Percentiles rank a stretch among this genome's conserved stretches.
Conservation (phyloP, 192 early-diverging fungal species). For the Gaertneriomyces semiglobifer region DNA sequence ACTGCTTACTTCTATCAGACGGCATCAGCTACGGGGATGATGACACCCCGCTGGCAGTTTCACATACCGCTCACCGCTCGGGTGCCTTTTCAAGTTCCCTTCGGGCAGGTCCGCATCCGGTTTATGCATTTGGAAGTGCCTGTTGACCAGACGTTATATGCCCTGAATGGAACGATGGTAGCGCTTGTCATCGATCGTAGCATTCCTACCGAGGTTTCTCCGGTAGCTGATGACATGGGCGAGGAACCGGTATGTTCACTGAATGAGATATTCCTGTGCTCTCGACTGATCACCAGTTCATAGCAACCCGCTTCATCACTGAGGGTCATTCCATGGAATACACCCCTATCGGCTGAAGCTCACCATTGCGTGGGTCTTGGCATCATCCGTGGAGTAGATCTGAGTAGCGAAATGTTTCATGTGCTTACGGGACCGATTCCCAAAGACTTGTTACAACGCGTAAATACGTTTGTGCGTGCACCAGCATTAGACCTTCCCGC, state of each 20-base stretch:
- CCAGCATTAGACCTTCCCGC: constrained; percentile 32
- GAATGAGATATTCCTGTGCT: too few relatives aligned
- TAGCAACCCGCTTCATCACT: constrained; percentile 9
- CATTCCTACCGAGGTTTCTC: too few relatives aligned
- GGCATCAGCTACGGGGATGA: neutral
- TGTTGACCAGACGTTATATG: constrained; percentile 71
- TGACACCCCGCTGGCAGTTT: constrained; percentile 32
- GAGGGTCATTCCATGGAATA: constrained; percentile 31
- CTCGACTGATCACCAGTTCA: too few relatives aligned
- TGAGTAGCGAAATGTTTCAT: constrained; percentile 30
- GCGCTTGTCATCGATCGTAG: constrained; percentile 59
- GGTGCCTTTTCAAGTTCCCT: constrained; percentile 34
- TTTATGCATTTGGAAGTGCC: constrained; percentile 65
- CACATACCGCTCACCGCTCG: constrained; percentile 15
- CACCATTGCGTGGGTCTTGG: constrained; percentile 45
- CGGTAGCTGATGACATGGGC: too few relatives aligned
- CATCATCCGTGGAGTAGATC: constrained; percentile 44
- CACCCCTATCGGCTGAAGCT: constrained; percentile 27
- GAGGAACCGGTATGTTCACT: too few relatives aligned
- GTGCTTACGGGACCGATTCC: constrained; percentile 39
- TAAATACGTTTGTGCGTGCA: constrained; percentile 44
- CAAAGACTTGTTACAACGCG: constrained; percentile 15
- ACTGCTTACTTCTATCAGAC: constrained; percentile 68
- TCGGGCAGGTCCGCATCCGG: constrained; percentile 24
- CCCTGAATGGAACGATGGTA: constrained; percentile 82